phyloP scores from a whole-genome alignment of 352 stramenopile genomes.

The Stramenopiles sp. region DNA sequence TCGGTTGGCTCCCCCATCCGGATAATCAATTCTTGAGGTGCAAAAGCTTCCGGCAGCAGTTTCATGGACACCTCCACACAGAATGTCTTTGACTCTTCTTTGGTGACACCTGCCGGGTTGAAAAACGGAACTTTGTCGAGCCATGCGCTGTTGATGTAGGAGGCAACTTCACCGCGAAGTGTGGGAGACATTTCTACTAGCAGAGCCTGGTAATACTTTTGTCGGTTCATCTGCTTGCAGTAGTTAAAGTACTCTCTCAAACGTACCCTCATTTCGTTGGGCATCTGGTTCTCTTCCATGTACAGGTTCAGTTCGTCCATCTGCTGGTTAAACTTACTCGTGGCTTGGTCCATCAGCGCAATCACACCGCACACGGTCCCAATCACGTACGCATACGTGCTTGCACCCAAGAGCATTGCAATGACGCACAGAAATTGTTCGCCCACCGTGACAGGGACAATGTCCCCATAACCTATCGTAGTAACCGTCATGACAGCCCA shows the following conservation, averaged over 20 bases:
- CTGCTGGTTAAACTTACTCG: conserved; percentile 14
- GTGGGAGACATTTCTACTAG: conserved; percentile 18
- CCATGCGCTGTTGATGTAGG: conserved; percentile 14
- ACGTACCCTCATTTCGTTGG: neutral
- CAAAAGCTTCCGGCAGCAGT: conserved; percentile 14
- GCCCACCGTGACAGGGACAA: conserved; percentile 31
- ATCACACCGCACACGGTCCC: conserved; percentile 36
- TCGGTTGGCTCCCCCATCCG: conserved; percentile 11
- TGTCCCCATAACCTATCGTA: conserved; percentile 48
- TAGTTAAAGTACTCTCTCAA: conserved; percentile 19
- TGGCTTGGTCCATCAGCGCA: conserved; percentile 17
- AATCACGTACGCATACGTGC: conserved; percentile 51
- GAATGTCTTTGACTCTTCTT: conserved; percentile 16
- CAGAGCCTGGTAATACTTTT: conserved; percentile 15
- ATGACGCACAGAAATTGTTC: conserved; percentile 43
- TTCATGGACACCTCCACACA: conserved; percentile 2
- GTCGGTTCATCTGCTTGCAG: conserved; percentile 13
- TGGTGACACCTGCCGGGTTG: neutral
- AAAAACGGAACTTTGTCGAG: conserved; percentile 16
- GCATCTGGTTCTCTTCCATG: conserved; percentile 21
- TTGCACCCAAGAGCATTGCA: conserved; percentile 44
- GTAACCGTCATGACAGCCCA: conserved; percentile 53
- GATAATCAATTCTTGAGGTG: conserved; percentile 16
- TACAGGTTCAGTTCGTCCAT: conserved; percentile 24
- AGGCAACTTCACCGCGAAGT: conserved; percentile 16